A percentile compares a stretch with the other conserved stretches of the same genome.
Evolutionary conservation across 306 rosid species (phyloP).

Genomic region (Cucumis hystrix): DNA sequence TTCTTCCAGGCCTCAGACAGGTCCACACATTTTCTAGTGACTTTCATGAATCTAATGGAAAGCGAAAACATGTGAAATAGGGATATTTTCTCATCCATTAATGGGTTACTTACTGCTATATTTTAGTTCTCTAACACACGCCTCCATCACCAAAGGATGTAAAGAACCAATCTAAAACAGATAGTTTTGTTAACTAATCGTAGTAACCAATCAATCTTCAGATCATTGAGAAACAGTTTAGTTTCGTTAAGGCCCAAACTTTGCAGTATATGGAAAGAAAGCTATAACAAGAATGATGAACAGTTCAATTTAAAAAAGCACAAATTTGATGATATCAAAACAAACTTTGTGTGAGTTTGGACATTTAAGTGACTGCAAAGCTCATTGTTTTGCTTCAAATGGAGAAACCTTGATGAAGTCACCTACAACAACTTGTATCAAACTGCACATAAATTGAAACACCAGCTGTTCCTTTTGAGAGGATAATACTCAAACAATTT

Average conservation of each 20-base stretch:
- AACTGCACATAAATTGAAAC: neutral
- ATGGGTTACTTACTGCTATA: neutral
- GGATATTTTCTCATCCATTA: neutral
- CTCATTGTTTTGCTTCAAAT: neutral
- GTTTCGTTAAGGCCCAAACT: neutral
- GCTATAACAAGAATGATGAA: neutral
- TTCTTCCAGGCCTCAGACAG: neutral
- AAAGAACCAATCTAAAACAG: constrained; percentile 1
- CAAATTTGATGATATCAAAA: neutral
- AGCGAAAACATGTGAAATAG: neutral
- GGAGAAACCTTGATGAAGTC: neutral
- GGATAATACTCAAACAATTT: neutral
- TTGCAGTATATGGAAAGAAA: neutral
- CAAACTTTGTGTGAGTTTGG: neutral
- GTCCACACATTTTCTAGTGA: neutral
- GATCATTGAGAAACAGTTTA: neutral
- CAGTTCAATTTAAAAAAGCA: neutral
- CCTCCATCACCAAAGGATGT: neutral
- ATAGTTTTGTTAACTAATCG: neutral
- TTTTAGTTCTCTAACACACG: neutral
- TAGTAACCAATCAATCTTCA: neutral
- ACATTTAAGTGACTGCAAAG: neutral
- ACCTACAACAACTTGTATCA: neutral
- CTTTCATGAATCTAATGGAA: neutral
- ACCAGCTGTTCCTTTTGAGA: neutral